These are phyloP conservation scores for Pseudoscleropodium purum DNA, from an alignment of 225 moss, liverwort and hornwort genomes.

Conservation along the genomic window DNA sequence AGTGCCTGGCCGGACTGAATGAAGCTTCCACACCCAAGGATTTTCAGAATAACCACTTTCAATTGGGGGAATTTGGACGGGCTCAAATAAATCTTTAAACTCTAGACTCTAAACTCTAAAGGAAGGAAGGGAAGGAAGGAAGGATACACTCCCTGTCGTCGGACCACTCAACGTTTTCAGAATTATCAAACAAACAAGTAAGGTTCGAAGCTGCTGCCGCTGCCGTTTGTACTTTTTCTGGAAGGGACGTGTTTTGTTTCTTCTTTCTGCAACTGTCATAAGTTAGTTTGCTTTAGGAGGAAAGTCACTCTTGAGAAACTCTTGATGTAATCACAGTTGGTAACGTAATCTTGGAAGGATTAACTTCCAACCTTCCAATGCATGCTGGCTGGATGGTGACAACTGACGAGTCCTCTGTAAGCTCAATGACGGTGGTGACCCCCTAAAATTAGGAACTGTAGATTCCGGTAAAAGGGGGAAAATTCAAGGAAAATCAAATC, in stretches of 20 bases:
- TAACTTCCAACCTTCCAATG: neutral
- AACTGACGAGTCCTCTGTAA: neutral
- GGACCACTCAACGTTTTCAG: neutral
- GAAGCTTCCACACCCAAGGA: neutral
- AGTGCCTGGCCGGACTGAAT: neutral
- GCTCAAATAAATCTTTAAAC: neutral
- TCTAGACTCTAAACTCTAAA: neutral
- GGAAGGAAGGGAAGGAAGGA: neutral
- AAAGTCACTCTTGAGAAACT: neutral
- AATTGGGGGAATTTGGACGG: neutral
- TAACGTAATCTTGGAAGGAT: neutral
- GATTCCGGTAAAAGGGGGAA: neutral
- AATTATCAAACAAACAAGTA: neutral
- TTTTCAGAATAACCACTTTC: neutral
- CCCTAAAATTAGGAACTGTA: neutral
- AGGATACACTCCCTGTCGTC: neutral
- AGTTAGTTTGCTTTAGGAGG: neutral
- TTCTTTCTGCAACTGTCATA: neutral
- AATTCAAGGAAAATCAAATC: neutral
- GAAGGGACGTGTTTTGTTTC: neutral
- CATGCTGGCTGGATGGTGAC: neutral
- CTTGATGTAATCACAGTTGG: neutral
- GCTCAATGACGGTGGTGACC: neutral
- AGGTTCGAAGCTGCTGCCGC: neutral
- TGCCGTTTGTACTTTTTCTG: neutral